Evolutionary conservation across 495 filamentous ascomycete genomes (phyloP).

Genomic region (Pyronema domesticum): DNA sequence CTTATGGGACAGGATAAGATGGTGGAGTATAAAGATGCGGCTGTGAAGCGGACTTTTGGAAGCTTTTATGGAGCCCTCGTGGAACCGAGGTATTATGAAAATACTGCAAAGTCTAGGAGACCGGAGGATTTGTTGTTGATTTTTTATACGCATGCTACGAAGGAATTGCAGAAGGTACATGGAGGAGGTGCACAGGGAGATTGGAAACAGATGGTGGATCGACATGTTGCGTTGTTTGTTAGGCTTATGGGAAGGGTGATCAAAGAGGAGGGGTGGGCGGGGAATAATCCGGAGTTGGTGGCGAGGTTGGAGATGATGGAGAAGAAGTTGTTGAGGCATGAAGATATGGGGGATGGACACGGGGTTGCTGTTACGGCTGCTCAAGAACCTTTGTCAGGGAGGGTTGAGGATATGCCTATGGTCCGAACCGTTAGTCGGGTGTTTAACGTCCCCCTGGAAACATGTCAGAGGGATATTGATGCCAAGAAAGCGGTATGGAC

Average conservation of each 20-base stretch:
- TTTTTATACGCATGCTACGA: slow-evolving; percentile 80
- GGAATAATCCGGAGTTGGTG: slow-evolving; percentile 50
- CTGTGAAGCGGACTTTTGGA: slow-evolving; percentile 65
- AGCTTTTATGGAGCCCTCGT: slow-evolving; percentile 62
- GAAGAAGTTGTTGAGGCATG: slow-evolving; percentile 79
- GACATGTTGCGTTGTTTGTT: slow-evolving; percentile 89
- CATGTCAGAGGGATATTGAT: slow-evolving; percentile 75
- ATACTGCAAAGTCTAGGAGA: slow-evolving; percentile 81
- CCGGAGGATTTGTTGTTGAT: slow-evolving; percentile 78
- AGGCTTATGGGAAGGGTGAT: slow-evolving; percentile 65
- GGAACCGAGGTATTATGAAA: slow-evolving; percentile 49
- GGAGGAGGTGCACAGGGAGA: slow-evolving; percentile 54
- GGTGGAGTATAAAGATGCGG: slow-evolving; percentile 58
- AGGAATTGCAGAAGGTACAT: slow-evolving; percentile 51
- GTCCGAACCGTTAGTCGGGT: slow-evolving; percentile 71
- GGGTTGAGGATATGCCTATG: slow-evolving; percentile 91
- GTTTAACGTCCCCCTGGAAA: slow-evolving; percentile 56
- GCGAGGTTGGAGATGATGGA: slow-evolving; percentile 64
- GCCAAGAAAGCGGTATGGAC: slow-evolving; percentile 66
- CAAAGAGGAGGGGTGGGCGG: slow-evolving; percentile 55
- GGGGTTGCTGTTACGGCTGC: slow-evolving; percentile 37
- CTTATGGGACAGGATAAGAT: slow-evolving; percentile 53
- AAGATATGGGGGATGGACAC: slow-evolving; percentile 23
- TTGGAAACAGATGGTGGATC: slow-evolving; percentile 85
- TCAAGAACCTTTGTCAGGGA: slow-evolving; percentile 62